Evolutionary conservation across 768 basidiomycete species (phyloP).

Genomic region (Amanita phalloides): DNA sequence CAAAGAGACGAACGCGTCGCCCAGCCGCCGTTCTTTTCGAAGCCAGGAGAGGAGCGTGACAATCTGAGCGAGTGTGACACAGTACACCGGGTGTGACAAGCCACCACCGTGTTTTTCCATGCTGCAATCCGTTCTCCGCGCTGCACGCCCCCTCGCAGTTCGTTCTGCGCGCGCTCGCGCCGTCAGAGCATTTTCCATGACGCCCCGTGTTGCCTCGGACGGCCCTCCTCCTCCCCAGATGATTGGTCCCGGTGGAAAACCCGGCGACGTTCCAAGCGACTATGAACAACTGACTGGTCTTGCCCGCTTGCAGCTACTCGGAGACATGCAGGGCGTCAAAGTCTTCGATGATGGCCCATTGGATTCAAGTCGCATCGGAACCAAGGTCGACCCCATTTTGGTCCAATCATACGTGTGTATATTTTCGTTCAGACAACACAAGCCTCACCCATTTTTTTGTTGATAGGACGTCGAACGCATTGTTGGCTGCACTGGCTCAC

Average conservation of each 20-base stretch:
- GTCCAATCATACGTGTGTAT: conserved; percentile 75
- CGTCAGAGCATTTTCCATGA: conserved; percentile 50
- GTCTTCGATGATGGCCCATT: conserved; percentile 86
- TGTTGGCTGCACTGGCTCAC: conserved; percentile 90
- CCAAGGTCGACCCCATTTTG: conserved; percentile 75
- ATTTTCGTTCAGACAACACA: conserved; percentile 1
- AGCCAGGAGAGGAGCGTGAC: conserved; percentile 14
- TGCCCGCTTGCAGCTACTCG: conserved; percentile 89
- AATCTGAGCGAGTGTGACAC: conserved; percentile 11
- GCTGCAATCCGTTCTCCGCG: conserved; percentile 36
- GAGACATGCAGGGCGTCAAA: conserved; percentile 78
- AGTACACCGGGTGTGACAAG: conserved; percentile 9
- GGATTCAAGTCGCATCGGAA: conserved; percentile 79
- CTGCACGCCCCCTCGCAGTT: conserved; percentile 28
- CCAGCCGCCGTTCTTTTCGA: conserved; percentile 20
- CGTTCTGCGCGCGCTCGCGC: conserved; percentile 19
- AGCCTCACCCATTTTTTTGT: neutral
- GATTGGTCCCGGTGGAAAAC: conserved; percentile 61
- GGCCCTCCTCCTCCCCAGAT: conserved; percentile 50
- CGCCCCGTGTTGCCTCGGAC: conserved; percentile 43
- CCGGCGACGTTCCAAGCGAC: conserved; percentile 74
- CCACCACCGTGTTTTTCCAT: conserved; percentile 17
- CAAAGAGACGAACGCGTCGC: neutral
- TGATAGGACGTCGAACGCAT: conserved; percentile 69
- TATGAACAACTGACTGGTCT: conserved; percentile 91